Base-by-base conservation (phyloP, 2,329 filamentous ascomycete genomes). In the Corinectria fuckeliana region DNA sequence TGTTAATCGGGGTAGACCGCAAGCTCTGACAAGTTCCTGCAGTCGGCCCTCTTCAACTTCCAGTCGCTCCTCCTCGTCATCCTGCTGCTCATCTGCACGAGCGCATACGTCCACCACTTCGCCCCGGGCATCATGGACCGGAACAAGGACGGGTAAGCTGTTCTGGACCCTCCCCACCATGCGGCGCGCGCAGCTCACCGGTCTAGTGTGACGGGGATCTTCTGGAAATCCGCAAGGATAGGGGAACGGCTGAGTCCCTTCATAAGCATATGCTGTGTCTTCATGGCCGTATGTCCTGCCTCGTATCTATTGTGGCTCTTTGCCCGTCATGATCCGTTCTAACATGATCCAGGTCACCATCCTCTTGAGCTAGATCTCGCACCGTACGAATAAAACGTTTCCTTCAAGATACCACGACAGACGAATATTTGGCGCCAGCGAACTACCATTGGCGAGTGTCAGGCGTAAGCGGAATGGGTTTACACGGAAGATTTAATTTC, bases 41-140 rank as follows among this genome's bases (percentile, higher is more conserved):
- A 97, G 95, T 91, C 95, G 60, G 95, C 95, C 55, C 90, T 99
- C 72, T 97, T 99, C 88, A 98, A 98, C 81, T 98, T 99, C 82
- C 93, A 97, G 78, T 96, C 93, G 59, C 90, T 98, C 69, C 87
- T 99, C 70, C 87, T 98, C 71, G 94, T 97, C 68, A 88, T 99
- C 71, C 88, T 99, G 50, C 90, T 99, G 69, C 88, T 96, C 69
- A 96, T 98, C 74, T 99, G 95, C 85, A 97, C 95, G 57, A 93
- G 91, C 77, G 88, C 95, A 63, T 98, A 99, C 79, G 86, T 93
- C 56, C 95, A 98, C 81, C 90, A 91, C 71, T 88, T 96, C 64
- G 91, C 95, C 72, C 94, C 95, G 1, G 85, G 89, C 4, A 90
- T 96, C 70, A 91, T 99, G 80, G 94, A 98, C 78, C 85, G 91